Evolutionary conservation across 2,329 filamentous ascomycete genomes (phyloP).

Genomic region (Xylariaceae sp.): DNA sequence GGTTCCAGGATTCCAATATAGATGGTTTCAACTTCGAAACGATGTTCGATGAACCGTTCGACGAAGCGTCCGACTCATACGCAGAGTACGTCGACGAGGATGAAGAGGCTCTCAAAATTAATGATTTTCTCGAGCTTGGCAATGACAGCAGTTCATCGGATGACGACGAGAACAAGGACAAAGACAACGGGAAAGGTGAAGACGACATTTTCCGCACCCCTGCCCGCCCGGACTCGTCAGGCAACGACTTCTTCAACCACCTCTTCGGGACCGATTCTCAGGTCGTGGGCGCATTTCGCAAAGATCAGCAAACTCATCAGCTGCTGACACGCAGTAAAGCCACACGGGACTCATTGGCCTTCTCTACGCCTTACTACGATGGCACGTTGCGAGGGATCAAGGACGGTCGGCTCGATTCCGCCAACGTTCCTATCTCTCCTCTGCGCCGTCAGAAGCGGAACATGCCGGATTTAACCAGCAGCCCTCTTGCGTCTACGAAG

Average conservation of each 20-base stretch:
- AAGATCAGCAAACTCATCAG: conserved; percentile 61
- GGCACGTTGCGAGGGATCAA: conserved; percentile 63
- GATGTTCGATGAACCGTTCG: conserved; percentile 28
- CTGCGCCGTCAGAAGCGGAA: conserved; percentile 55
- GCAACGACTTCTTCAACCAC: conserved; percentile 44
- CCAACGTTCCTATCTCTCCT: conserved; percentile 66
- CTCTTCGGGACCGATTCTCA: conserved; percentile 67
- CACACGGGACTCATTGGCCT: conserved; percentile 60
- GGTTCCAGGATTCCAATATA: conserved; percentile 60
- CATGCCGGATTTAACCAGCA: conserved; percentile 44
- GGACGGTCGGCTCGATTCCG: conserved; percentile 63
- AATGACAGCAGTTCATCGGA: conserved; percentile 59
- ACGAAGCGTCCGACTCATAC: conserved; percentile 42
- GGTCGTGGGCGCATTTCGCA: conserved; percentile 76
- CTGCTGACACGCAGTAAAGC: conserved; percentile 59
- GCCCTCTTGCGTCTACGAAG: conserved; percentile 54
- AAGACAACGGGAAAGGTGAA: conserved; percentile 42
- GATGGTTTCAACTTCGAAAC: too few species aligned
- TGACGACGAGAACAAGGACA: conserved; percentile 61
- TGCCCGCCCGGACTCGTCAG: conserved; percentile 46
- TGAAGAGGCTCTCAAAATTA: conserved; percentile 62
- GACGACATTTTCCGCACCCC: conserved; percentile 51
- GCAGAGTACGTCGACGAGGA: conserved; percentile 63
- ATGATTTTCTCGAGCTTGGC: conserved; percentile 71
- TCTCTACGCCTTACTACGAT: conserved; percentile 59